Evolutionary conservation across 768 basidiomycete genomes (phyloP).

Genomic region (Serendipita sp.): DNA sequence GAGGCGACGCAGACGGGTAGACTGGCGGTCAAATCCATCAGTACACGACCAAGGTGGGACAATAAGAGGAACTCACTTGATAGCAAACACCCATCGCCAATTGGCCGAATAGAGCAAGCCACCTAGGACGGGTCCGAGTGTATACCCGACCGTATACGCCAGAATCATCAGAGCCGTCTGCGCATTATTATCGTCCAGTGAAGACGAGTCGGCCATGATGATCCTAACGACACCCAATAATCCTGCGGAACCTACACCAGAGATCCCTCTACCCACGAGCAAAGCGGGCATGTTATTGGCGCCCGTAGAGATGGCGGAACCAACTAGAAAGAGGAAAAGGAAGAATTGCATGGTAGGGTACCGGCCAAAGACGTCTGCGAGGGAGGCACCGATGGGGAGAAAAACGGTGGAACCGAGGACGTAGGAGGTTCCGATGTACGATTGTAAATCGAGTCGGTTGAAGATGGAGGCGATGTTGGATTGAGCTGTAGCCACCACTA

Average conservation of each 20-base stretch:
- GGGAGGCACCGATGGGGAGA: constrained; percentile 28
- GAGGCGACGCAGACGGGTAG: constrained; percentile 24
- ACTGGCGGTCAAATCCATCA: constrained; percentile 15
- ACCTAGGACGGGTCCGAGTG: constrained; percentile 29
- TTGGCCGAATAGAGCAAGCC: constrained; percentile 25
- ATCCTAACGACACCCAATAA: no score
- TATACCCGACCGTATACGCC: no score
- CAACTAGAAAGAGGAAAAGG: constrained; percentile 29
- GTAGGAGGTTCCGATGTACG: no score
- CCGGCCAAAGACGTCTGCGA: constrained; percentile 36
- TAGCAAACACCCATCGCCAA: constrained; percentile 30
- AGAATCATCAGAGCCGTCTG: no score
- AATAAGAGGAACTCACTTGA: constrained; percentile 25
- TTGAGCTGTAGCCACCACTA: constrained; percentile 38
- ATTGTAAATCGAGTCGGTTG: no score
- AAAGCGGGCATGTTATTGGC: no score
- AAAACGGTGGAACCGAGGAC: no score
- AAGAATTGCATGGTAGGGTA: constrained; percentile 30
- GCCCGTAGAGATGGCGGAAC: constrained; percentile 15
- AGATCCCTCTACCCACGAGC: no score
- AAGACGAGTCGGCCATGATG: constrained; percentile 27
- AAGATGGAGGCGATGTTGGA: constrained; percentile 30
- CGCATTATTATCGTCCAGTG: constrained; percentile 20
- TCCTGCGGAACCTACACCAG: no score
- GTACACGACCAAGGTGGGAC: background rate